Evolutionary conservation across 805 yeast genomes (phyloP).

Genomic region (Cyberlindnera petersonii): DNA sequence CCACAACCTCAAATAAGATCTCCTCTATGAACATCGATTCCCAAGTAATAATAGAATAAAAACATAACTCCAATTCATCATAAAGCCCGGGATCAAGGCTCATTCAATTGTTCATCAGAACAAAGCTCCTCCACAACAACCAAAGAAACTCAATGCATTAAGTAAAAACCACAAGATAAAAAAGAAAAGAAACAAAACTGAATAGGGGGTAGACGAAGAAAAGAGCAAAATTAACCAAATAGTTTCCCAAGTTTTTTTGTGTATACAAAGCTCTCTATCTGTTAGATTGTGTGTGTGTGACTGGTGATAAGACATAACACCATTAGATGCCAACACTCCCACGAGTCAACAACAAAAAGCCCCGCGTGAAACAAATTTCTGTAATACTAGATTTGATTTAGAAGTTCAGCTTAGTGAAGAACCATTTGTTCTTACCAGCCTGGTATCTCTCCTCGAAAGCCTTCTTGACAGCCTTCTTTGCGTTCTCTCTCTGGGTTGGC

Average conservation of each 20-base stretch:
- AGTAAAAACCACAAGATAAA: conserved; percentile 7
- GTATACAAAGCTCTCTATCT: neutral
- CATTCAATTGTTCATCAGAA: too few species aligned
- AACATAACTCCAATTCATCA: conserved; percentile 8
- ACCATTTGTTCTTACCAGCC: conserved; percentile 99
- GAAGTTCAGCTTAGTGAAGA: conserved; percentile 95
- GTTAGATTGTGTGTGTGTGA: neutral
- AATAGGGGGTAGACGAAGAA: conserved; percentile 5
- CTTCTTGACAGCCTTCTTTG: conserved; percentile 97
- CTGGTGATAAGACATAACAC: too few species aligned
- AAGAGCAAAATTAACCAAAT: conserved; percentile 8
- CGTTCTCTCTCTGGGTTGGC: conserved; percentile 97
- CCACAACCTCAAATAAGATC: too few species aligned
- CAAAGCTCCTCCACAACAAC: neutral
- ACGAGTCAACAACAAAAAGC: conserved; percentile 1
- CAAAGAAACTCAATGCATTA: conserved; percentile 13
- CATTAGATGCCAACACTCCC: too few species aligned
- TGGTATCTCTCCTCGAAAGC: conserved; percentile 99
- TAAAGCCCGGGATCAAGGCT: too few species aligned
- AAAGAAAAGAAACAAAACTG: conserved; percentile 1
- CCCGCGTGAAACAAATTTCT: too few species aligned
- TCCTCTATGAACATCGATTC: too few species aligned
- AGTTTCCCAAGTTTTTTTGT: conserved; percentile 8
- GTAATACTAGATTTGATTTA: conserved; percentile 38
- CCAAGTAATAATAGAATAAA: too few species aligned